A percentile compares a stretch with the other conserved stretches of the same genome.
Conservation (phyloP, 331 rosid species). For the Quercus tomentella region DNA sequence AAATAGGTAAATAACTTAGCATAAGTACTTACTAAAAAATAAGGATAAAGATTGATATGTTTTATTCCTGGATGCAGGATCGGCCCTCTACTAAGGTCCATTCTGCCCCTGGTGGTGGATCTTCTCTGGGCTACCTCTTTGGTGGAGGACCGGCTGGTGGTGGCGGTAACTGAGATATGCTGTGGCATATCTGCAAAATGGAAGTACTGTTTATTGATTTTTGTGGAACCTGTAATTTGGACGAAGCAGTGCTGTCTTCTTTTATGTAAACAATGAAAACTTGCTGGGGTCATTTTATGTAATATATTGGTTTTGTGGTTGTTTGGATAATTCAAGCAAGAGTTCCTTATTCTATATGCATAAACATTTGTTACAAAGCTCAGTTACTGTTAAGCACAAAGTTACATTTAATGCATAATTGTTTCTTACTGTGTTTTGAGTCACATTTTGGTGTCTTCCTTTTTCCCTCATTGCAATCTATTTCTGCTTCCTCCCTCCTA, state of each 20-base stretch:
- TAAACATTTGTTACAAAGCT: constrained; percentile 36
- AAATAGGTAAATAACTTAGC: no score
- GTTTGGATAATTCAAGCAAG: constrained; percentile 45
- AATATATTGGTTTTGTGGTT: constrained; percentile 58
- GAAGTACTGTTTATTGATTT: constrained; percentile 8
- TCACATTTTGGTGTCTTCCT: neutral
- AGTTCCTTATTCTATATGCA: constrained; percentile 45
- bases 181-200: neutral
- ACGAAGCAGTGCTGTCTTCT: constrained; percentile 30
- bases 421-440: constrained; percentile 17
- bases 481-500: no score
- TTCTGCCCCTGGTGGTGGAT: constrained; percentile 66
- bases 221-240: constrained; percentile 26
- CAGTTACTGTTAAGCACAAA: constrained; percentile 31
- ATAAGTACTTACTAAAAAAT: no score
- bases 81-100: constrained; percentile 66
- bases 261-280: constrained; percentile 27
- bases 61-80: constrained; percentile 28
- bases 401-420: constrained; percentile 35
- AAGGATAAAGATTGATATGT: neutral
- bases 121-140: constrained; percentile 55
- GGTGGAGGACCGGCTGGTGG: constrained; percentile 33
- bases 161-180: constrained; percentile 30
- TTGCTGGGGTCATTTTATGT: constrained; percentile 48
- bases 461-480: neutral